A percentile compares a stretch with the other conserved stretches of the same genome.
These are phyloP conservation scores for Pythium scleroteichum DNA, from an alignment of 352 stramenopile genomes.

Conservation along the genomic window DNA sequence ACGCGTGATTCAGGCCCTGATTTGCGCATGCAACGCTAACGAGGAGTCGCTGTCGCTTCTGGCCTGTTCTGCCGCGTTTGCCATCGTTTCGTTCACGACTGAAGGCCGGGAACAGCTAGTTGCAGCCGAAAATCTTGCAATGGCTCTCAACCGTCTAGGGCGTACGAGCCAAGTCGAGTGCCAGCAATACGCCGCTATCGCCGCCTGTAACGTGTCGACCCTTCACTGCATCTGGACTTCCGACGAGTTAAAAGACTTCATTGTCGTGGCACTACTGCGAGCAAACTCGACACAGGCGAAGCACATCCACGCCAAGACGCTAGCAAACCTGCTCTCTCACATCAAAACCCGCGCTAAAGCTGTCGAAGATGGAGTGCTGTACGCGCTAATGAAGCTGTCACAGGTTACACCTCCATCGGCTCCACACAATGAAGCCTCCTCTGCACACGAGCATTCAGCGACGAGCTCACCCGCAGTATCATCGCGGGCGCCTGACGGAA, in stretches of 20 bases:
- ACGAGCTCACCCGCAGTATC: not conserved
- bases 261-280: constrained; percentile 71
- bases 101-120: constrained; percentile 63
- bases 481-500: constrained; percentile 17
- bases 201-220: constrained; percentile 76
- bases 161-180: constrained; percentile 73
- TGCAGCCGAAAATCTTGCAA: constrained; percentile 45
- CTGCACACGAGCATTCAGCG: not conserved
- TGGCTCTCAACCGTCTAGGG: constrained; percentile 69
- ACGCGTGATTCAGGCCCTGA: constrained; percentile 59
- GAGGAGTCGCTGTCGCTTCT: constrained; percentile 70
- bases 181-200: constrained; percentile 79
- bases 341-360: constrained; percentile 47
- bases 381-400: constrained; percentile 79
- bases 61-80: constrained; percentile 74
- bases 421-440: not conserved
- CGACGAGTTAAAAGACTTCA: constrained; percentile 79
- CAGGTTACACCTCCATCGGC: constrained; percentile 47
- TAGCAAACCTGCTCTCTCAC: constrained; percentile 78
- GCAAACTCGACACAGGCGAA: constrained; percentile 81
- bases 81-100: constrained; percentile 72
- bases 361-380: constrained; percentile 76
- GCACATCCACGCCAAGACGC: constrained; percentile 80
- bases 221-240: constrained; percentile 72
- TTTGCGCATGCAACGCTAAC: constrained; percentile 69